Percentiles rank a stretch among this genome's conserved stretches.
Conservation (phyloP, 169 alveolate genomes). For the Perkinsus marinus region DNA sequence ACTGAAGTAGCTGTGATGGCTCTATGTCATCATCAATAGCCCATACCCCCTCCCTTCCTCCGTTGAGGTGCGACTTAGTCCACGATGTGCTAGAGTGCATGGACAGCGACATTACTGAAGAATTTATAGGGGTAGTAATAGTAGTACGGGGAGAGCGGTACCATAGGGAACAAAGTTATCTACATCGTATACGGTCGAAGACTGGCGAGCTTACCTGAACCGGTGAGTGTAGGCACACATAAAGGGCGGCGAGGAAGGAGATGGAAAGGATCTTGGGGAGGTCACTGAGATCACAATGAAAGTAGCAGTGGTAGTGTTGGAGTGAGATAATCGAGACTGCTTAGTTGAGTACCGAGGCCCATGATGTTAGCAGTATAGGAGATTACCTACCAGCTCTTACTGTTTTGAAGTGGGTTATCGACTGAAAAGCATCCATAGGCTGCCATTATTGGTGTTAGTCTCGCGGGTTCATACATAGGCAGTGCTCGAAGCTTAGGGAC, state of each 20-base stretch:
- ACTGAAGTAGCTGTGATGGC: neutral
- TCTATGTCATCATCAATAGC: neutral
- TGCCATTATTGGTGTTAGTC: neutral
- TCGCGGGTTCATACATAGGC: neutral
- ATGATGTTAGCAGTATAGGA: neutral
- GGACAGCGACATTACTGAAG: neutral
- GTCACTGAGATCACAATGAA: neutral
- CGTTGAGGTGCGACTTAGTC: neutral
- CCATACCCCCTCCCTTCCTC: neutral
- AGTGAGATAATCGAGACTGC: neutral
- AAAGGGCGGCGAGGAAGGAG: neutral
- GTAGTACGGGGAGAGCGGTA: neutral
- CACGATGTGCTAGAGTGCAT: neutral
- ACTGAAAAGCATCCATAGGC: no score
- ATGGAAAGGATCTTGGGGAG: neutral
- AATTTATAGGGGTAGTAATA: neutral
- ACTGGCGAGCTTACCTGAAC: no score
- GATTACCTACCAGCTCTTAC: neutral
- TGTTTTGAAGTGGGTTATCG: neutral
- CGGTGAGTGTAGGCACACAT: neutral
- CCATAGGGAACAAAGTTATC: no score
- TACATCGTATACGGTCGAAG: no score
- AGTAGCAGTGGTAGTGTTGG: neutral
- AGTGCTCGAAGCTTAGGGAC: neutral
- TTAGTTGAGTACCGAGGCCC: neutral